Evolutionary conservation across 495 filamentous ascomycete genomes (phyloP).

Genomic region (Trypethelium eluteriae): DNA sequence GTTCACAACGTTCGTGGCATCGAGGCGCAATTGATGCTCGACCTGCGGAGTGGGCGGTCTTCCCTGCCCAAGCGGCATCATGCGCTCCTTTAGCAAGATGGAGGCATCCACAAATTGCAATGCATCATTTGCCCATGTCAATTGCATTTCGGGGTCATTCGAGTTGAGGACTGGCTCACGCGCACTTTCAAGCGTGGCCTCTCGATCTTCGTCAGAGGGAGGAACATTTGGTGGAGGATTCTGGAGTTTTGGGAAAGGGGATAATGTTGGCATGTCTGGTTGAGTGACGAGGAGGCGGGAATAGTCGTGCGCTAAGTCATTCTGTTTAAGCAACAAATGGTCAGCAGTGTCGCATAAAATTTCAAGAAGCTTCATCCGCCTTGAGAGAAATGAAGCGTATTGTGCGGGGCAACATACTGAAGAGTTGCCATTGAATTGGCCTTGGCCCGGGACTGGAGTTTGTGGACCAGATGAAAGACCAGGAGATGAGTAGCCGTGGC

Average conservation of each 20-base stretch:
- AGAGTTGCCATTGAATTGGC: constrained; percentile 6
- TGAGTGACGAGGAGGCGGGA: constrained; percentile 15
- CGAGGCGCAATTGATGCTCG: constrained; percentile 76
- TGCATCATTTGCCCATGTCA: constrained; percentile 91
- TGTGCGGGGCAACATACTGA: constrained; percentile 15
- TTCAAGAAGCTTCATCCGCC: constrained; percentile 20
- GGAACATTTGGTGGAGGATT: constrained; percentile 83
- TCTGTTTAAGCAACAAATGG: neutral
- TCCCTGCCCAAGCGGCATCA: constrained; percentile 51
- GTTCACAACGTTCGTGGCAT: constrained; percentile 83
- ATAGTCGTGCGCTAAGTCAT: constrained; percentile 25
- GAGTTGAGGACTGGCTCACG: constrained; percentile 79
- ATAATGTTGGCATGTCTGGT: constrained; percentile 59
- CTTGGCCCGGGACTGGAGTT: constrained; percentile 3
- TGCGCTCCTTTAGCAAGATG: constrained; percentile 56
- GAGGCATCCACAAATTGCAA: constrained; percentile 82
- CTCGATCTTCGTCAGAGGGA: constrained; percentile 88
- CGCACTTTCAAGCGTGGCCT: constrained; percentile 74
- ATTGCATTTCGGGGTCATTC: constrained; percentile 91
- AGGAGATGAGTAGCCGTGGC: constrained; percentile 12
- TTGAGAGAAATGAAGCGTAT: constrained; percentile 28
- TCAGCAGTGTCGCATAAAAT: neutral
- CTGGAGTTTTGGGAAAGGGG: constrained; percentile 79
- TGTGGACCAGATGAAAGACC: constrained; percentile 12
- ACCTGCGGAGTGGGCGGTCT: constrained; percentile 72